Percentiles rank a stretch among this genome's conserved stretches.
Conservation (phyloP, 257 asterid genomes). For the Datura wrightii region DNA sequence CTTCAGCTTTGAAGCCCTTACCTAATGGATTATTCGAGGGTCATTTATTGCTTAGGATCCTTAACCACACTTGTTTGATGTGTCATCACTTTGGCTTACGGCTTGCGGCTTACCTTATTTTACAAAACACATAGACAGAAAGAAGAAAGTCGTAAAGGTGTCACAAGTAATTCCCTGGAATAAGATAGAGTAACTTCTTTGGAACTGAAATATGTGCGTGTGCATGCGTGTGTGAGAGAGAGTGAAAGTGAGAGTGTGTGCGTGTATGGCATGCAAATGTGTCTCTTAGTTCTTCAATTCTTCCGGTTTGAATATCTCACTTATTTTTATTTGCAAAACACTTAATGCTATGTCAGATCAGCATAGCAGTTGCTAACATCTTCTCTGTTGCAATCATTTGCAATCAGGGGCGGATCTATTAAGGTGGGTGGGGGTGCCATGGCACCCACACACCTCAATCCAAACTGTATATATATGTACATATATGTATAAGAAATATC, state of each 20-base stretch:
- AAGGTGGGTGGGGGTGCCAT: no score
- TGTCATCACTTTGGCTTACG: background rate
- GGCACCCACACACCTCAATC: no score
- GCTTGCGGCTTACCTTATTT: background rate
- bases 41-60: background rate
- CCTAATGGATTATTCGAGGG: conserved; percentile 9
- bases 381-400: background rate
- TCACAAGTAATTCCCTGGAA: background rate
- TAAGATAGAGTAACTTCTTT: background rate
- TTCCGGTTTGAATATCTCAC: background rate
- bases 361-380: background rate
- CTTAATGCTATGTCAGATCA: background rate
- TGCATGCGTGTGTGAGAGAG: background rate
- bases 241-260: background rate
- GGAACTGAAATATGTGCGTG: background rate
- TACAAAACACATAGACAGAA: background rate
- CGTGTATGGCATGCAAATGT: background rate
- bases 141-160: background rate
- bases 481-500: no score
- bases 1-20: background rate
- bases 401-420: no score
- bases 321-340: background rate
- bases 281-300: conserved; percentile 2
- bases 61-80: background rate
- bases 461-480: no score